Conservation (phyloP, 2,329 filamentous ascomycete species). For the Ceratocystiopsis brevicomis region DNA sequence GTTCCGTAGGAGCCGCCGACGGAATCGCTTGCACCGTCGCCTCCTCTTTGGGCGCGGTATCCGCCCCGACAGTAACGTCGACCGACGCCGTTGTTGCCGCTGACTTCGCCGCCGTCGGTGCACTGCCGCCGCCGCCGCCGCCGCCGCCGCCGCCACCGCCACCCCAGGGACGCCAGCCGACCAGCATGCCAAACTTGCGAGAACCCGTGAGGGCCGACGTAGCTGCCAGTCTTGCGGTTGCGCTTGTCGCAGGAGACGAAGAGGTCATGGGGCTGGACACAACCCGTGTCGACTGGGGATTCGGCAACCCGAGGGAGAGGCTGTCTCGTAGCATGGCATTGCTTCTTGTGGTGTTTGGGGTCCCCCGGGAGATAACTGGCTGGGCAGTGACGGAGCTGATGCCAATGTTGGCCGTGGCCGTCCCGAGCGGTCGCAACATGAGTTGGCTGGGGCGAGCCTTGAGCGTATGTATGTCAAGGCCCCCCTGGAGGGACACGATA, state of each 20-base stretch:
- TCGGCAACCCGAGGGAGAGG: conserved; percentile 21
- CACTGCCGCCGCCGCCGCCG: conserved; percentile 7
- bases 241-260: background rate
- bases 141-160: conserved; percentile 4
- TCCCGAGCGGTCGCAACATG: conserved; percentile 34
- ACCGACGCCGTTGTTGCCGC: background rate
- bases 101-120: background rate
- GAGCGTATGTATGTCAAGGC: conserved; percentile 77
- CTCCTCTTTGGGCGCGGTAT: too few species aligned
- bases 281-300: conserved; percentile 10
- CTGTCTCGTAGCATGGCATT: conserved; percentile 40
- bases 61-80: background rate
- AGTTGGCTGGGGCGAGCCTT: conserved; percentile 60
- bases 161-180: conserved; percentile 25
- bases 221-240: too few species aligned
- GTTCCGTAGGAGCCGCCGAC: too few species aligned
- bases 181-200: conserved; percentile 11
- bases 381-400: conserved; percentile 40
- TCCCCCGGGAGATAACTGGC: conserved; percentile 30
- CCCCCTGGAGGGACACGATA: conserved; percentile 68
- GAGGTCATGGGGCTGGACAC: conserved; percentile 11
- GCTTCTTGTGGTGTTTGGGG: conserved; percentile 25
- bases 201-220: background rate
- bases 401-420: conserved; percentile 33
- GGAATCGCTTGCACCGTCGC: too few species aligned